phyloP scores from a whole-genome alignment of 768 basidiomycete genomes.

The Rhizopogon sp. region DNA sequence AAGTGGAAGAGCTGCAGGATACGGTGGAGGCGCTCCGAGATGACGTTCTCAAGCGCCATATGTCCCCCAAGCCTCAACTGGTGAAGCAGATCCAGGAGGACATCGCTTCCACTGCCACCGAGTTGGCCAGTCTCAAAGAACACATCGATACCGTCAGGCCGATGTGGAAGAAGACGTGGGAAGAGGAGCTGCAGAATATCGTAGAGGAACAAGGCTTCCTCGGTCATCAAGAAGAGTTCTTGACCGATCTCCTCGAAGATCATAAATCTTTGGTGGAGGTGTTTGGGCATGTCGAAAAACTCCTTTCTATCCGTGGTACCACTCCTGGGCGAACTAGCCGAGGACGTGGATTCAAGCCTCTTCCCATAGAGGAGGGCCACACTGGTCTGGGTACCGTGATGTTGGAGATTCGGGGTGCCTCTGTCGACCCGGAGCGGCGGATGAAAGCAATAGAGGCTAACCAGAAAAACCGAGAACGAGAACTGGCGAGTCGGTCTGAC shows the following conservation, averaged over 20 bases:
- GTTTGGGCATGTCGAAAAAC: slow-evolving; percentile 88
- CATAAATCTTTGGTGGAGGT: slow-evolving; percentile 85
- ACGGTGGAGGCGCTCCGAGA: slow-evolving; percentile 84
- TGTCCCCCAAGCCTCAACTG: slow-evolving; percentile 72
- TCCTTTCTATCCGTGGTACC: slow-evolving; percentile 63
- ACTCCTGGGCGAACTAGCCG: slow-evolving; percentile 35
- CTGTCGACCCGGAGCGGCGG: slow-evolving; percentile 76
- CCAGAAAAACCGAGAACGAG: slow-evolving; percentile 74
- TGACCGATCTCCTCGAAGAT: slow-evolving; percentile 85
- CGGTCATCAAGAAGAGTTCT: slow-evolving; percentile 87
- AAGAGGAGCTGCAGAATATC: slow-evolving; percentile 91
- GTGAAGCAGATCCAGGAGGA: slow-evolving; percentile 72
- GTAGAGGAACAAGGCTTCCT: slow-evolving; percentile 96
- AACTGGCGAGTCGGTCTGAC: slow-evolving; percentile 67
- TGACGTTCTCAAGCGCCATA: slow-evolving; percentile 85
- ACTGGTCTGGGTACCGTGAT: slow-evolving; percentile 73
- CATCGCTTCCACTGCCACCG: slow-evolving; percentile 55
- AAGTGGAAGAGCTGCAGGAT: slow-evolving; percentile 91
- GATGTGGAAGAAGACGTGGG: slow-evolving; percentile 99
- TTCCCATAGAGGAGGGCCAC: slow-evolving; percentile 62
- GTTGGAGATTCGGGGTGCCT: slow-evolving; percentile 83
- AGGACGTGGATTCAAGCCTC: slow-evolving; percentile 52
- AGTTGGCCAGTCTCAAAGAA: slow-evolving; percentile 73
- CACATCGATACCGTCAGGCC: slow-evolving; percentile 89
- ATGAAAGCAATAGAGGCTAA: slow-evolving; percentile 91